Evolutionary conservation across 2,329 filamentous ascomycete genomes (phyloP), one percentile per base, ranked within the genome.

Genomic region (Cladophialophora immunda): DNA sequence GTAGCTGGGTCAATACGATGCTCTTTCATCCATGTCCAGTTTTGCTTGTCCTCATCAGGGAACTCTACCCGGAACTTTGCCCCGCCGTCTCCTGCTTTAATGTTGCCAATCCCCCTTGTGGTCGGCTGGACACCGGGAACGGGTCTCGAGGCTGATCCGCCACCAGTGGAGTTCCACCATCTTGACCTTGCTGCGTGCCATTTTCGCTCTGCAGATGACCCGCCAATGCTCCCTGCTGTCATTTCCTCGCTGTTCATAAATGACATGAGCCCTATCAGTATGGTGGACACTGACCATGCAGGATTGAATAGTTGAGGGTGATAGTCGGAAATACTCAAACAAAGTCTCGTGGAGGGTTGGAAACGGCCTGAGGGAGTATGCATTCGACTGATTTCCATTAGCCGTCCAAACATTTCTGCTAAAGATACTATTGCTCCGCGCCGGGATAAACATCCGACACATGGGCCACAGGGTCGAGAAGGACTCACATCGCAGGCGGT

Each of bases 161-260:
- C 93, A 47, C 94, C 94, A 0, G 94, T 98, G 36, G 90, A 92
- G 81, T 99, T 99, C 94, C 94, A 98, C 95, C 95, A 99, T 62
- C 92, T 85, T 17, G 92, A 92, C 69, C 92, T 86, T 27, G 86
- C 85, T 0, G 95, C 93, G 58, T 93, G 88, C 74, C 90, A 86
- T 77, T 88, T 90, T 68, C 94, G 88, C 82, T 98, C 94, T 3
- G 86, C 83, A 58, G 92, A 87, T 0, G 88, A 90, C 19, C 90
- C 92, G 5, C 90, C 90, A 32, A 99, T 88, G 32, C 90, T 94
- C 1, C 95, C 95, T 0, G 95, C 98, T 0, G 95, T 99, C 91
- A 98, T 97, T 82, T 99, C 95, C 76, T 99, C 94, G 71, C 92
- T 93, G 2, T 94, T 98, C 95, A 99, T 99, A 81, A 99, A 99